Conservation (phyloP, 352 stramenopile genomes). For the Phytophthora aleatoria region DNA sequence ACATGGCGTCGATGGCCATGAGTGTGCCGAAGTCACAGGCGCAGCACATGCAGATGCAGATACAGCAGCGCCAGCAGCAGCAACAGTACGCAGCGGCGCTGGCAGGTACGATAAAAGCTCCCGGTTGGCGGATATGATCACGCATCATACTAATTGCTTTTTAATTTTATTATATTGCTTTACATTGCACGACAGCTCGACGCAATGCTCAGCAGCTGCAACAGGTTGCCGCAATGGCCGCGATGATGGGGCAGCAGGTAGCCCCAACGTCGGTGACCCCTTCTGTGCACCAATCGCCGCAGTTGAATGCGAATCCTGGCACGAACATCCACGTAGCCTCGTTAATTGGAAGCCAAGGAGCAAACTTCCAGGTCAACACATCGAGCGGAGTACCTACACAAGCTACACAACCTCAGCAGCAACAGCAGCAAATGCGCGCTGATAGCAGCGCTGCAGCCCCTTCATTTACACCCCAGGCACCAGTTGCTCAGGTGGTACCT, state of each 20-base stretch:
- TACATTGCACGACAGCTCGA: slow-evolving; percentile 17
- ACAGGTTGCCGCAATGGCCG: slow-evolving; percentile 14
- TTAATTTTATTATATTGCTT: background rate
- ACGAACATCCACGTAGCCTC: slow-evolving; percentile 27
- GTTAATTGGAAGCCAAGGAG: slow-evolving; percentile 22
- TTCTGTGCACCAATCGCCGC: slow-evolving; percentile 10
- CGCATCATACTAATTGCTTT: background rate
- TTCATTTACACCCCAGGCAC: slow-evolving; percentile 12
- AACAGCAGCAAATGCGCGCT: slow-evolving; percentile 5
- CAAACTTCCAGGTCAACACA: slow-evolving; percentile 3
- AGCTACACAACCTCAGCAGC: slow-evolving; percentile 3
- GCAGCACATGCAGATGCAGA: slow-evolving; percentile 41
- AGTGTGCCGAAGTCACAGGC: slow-evolving; percentile 31
- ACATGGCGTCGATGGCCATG: slow-evolving; percentile 30
- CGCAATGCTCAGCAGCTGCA: slow-evolving; percentile 36
- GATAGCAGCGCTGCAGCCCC: slow-evolving; percentile 1
- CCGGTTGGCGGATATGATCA: background rate
- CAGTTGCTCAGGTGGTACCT: slow-evolving; percentile 26
- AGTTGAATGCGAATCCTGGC: slow-evolving; percentile 14
- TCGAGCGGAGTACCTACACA: slow-evolving; percentile 1
- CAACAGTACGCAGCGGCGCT: slow-evolving; percentile 41
- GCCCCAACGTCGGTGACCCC: slow-evolving; percentile 1
- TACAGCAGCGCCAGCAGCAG: slow-evolving; percentile 45
- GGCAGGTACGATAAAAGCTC: slow-evolving; percentile 18
- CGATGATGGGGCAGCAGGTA: slow-evolving; percentile 27